Evolutionary conservation across 345 rosid genomes (phyloP), one percentile per base, ranked within the genome.

Genomic region (Turnera subulata): DNA sequence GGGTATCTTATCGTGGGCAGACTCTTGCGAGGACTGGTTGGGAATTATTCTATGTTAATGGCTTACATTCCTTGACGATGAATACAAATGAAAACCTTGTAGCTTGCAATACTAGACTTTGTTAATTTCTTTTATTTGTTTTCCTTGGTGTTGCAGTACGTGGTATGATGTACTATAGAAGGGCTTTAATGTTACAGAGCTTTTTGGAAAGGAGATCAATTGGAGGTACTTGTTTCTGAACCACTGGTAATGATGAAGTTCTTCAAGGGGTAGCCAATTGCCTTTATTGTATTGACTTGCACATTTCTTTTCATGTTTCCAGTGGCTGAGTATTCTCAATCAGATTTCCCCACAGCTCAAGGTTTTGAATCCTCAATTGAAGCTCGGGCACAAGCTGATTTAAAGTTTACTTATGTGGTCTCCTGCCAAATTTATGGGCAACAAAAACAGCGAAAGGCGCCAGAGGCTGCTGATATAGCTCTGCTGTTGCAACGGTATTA

Each of bases 151-250:
- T 63, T 73, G 74, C 87, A 93, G 99, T 93, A 62, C 96, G 99
- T 55, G 97, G 99, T 56, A 93, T 93, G 99, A 93, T 93, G 99
- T 93, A 93, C 62, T 93, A 93, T 60, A 82, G 99, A 76, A 87
- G 96, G 79, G 99, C 99, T 70, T 75, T 93, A 66, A 85, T 93
- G 96, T 77, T 93, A 44, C 99, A 89, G 83, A 89, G 97, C 77
- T 84, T 68, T 76, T 73, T 89, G 45, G 99, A 93, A 71, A 80
- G 78, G 59, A 77, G 97, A 76, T 67, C 84, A 62, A 53, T 80
- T 51, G 89, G 89, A 84, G 97, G 99, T 89, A 78, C 63, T 43
- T 16, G 51, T 25, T 48, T 61, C 54, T 33, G 25, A 7, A 45
- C 16, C 35, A 44, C n/a, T 59, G 56, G 46, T 47, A 14, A 29